Conservation (phyloP, 2,329 filamentous ascomycete species). For the Ceratocystis destructans region DNA sequence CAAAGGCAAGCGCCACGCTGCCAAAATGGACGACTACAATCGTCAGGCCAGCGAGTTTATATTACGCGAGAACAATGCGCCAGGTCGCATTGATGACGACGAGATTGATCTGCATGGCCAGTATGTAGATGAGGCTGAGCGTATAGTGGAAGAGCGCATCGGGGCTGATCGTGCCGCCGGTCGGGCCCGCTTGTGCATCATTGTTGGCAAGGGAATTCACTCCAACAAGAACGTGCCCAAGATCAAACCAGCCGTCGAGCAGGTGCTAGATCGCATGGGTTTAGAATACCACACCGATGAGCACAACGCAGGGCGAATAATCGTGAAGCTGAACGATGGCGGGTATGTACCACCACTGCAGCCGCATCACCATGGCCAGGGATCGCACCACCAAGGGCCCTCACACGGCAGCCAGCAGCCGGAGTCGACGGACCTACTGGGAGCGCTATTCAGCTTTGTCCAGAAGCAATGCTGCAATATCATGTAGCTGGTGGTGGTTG, state of each 20-base stretch:
- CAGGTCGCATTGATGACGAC: slow-evolving; percentile 59
- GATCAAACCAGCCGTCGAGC: slow-evolving; percentile 88
- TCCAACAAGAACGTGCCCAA: slow-evolving; percentile 70
- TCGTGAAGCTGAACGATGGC: slow-evolving; percentile 69
- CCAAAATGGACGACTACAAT: slow-evolving; percentile 78
- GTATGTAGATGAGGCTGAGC: slow-evolving; percentile 80
- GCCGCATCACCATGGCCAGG: slow-evolving; percentile 22
- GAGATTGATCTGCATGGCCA: slow-evolving; percentile 91
- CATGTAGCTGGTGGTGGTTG: slow-evolving; percentile 40
- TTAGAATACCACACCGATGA: slow-evolving; percentile 74
- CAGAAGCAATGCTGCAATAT: slow-evolving; percentile 59
- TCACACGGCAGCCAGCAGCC: slow-evolving; percentile 22
- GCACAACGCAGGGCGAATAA: slow-evolving; percentile 70
- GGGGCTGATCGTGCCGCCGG: slow-evolving; percentile 58
- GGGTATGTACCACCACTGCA: slow-evolving; percentile 39
- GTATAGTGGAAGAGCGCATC: slow-evolving; percentile 77
- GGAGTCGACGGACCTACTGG: slow-evolving; percentile 31
- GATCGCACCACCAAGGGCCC: slow-evolving; percentile 1
- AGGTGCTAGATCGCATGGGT: slow-evolving; percentile 69
- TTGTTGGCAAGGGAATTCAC: slow-evolving; percentile 93
- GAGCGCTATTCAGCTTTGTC: slow-evolving; percentile 33
- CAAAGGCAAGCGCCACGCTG: slow-evolving; percentile 71
- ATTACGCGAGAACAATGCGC: slow-evolving; percentile 85
- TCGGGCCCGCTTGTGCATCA: slow-evolving; percentile 78
- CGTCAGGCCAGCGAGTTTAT: slow-evolving; percentile 84